A percentile compares a stretch with the other conserved stretches of the same genome.
These are phyloP conservation scores for Plectosphaerella plurivora DNA, from an alignment of 2,329 filamentous ascomycete genomes.

Conservation along the genomic window DNA sequence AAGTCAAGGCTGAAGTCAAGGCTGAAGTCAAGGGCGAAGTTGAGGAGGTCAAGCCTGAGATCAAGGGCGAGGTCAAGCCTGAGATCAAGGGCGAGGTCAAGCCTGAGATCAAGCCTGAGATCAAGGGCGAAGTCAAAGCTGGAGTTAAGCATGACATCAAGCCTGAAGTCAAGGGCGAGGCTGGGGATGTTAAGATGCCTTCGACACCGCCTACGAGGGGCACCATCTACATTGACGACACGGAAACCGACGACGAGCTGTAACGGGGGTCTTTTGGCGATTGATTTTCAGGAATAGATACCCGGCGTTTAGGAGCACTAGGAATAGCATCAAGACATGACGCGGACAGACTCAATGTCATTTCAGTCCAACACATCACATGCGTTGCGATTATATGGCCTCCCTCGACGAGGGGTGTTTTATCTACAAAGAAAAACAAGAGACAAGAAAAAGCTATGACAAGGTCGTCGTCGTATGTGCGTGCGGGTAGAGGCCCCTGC, in stretches of 20 bases:
- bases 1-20: conserved; percentile 11
- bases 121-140: conserved; percentile 5
- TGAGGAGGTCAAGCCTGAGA: conserved; percentile 10
- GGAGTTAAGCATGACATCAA: conserved; percentile 12
- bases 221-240: conserved; percentile 32
- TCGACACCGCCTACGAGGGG: conserved; percentile 6
- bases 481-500: too few relatives aligned
- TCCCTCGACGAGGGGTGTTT: neutral
- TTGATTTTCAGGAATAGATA: neutral
- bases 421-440: neutral
- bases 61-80: conserved; percentile 3
- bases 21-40: conserved; percentile 7
- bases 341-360: too few relatives aligned
- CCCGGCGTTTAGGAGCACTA: neutral
- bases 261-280: neutral
- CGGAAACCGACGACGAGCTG: conserved; percentile 24
- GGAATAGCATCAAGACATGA: too few relatives aligned
- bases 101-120: neutral
- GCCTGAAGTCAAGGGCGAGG: neutral
- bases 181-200: conserved; percentile 1
- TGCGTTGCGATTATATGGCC: too few relatives aligned
- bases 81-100: conserved; percentile 12
- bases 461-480: too few relatives aligned
- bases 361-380: too few relatives aligned
- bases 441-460: neutral